These are phyloP conservation scores for Hypoxylon sp. DNA, from an alignment of 2,329 filamentous ascomycete species.

Conservation along the genomic window DNA sequence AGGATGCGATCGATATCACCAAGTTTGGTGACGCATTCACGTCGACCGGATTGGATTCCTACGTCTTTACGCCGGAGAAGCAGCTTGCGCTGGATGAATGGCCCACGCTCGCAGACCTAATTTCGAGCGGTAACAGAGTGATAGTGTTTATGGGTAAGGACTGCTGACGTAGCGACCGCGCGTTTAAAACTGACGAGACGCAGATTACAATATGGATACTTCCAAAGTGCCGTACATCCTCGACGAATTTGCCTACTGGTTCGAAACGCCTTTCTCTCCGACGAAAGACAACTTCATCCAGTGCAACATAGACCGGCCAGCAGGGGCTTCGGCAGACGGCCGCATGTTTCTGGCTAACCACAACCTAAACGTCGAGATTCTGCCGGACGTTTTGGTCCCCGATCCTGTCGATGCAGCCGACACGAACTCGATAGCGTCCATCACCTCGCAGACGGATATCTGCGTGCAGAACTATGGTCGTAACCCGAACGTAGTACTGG, in stretches of 20 bases:
- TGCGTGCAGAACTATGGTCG: slow-evolving; percentile 51
- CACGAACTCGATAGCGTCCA: slow-evolving; percentile 62
- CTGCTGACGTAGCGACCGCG: background rate
- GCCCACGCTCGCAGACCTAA: slow-evolving; percentile 78
- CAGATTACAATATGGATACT: slow-evolving; percentile 71
- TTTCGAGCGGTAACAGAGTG: slow-evolving; percentile 71
- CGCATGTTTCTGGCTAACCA: slow-evolving; percentile 62
- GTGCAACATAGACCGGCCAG: slow-evolving; percentile 75
- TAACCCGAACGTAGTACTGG: slow-evolving; percentile 56
- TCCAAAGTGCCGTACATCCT: slow-evolving; percentile 71
- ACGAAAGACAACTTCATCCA: slow-evolving; percentile 69
- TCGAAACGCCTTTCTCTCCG: slow-evolving; percentile 79
- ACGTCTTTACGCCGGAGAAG: slow-evolving; percentile 66
- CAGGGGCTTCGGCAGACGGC: slow-evolving; percentile 53
- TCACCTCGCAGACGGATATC: slow-evolving; percentile 56
- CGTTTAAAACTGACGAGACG: slow-evolving; percentile 33
- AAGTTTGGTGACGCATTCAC: slow-evolving; percentile 68
- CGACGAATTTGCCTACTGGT: slow-evolving; percentile 73
- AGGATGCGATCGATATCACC: slow-evolving; percentile 66
- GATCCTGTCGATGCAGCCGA: slow-evolving; percentile 51
- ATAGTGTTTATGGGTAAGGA: slow-evolving; percentile 76
- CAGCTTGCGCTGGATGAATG: slow-evolving; percentile 63
- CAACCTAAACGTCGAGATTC: slow-evolving; percentile 52
- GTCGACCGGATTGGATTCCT: slow-evolving; percentile 65
- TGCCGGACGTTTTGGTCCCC: slow-evolving; percentile 55